Evolutionary conservation across 202 grass and related monocot species (phyloP).

Genomic region (Zoysia matrella): DNA sequence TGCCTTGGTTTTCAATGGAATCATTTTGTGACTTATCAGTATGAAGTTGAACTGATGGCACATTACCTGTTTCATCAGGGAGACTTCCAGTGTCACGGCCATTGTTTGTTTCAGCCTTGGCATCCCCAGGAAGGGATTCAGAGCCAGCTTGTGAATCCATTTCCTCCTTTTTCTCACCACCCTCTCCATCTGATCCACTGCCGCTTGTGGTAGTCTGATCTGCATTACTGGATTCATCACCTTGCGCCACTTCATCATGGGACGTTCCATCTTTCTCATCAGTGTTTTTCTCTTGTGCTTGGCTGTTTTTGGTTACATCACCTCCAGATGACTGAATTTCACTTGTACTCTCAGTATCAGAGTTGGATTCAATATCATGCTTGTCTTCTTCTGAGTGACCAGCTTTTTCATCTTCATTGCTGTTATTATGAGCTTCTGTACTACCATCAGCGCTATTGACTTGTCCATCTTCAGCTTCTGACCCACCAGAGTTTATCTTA

Average conservation of each 20-base stretch:
- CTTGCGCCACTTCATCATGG: conserved; percentile 40
- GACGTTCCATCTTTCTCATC: conserved; percentile 38
- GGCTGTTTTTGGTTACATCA: conserved; percentile 34
- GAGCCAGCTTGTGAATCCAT: conserved; percentile 35
- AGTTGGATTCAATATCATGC: conserved; percentile 51
- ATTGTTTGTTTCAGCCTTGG: conserved; percentile 35
- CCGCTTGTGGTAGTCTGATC: conserved; percentile 41
- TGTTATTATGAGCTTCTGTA: conserved; percentile 42
- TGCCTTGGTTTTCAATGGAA: conserved; percentile 36
- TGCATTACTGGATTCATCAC: conserved; percentile 39
- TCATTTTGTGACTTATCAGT: conserved; percentile 48
- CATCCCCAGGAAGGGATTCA: neutral
- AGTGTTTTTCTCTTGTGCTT: conserved; percentile 43
- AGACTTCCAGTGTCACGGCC: conserved; percentile 53
- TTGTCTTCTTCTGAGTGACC: conserved; percentile 34
- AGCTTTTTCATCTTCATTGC: conserved; percentile 44
- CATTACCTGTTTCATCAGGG: conserved; percentile 62
- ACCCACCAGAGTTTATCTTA: conserved; percentile 23
- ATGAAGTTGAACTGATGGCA: conserved; percentile 37
- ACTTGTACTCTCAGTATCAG: conserved; percentile 47
- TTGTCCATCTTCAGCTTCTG: conserved; percentile 47
- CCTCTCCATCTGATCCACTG: conserved; percentile 41
- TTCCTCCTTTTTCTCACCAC: conserved; percentile 49
- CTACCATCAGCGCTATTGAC: conserved; percentile 48
- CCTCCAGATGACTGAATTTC: conserved; percentile 45